Evolutionary conservation across 2,329 filamentous ascomycete species (phyloP).

Genomic region (Aspergillus caelatus): DNA sequence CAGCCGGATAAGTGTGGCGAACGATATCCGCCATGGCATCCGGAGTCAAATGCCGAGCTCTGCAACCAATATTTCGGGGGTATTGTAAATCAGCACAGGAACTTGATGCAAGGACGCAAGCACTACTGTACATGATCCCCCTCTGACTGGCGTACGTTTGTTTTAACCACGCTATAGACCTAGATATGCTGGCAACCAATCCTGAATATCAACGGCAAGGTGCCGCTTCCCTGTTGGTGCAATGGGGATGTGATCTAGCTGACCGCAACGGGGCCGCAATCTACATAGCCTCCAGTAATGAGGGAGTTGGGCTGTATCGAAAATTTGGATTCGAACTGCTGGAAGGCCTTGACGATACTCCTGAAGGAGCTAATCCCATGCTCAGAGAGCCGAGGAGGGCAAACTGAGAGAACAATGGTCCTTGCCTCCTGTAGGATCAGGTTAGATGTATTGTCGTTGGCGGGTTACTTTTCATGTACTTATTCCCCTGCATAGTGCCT

Average conservation of each 20-base stretch:
- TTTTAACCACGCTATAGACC: not conserved
- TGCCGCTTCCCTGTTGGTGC: slow-evolving; percentile 20
- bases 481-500: not conserved
- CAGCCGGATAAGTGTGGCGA: not conserved
- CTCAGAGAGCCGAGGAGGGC: not conserved
- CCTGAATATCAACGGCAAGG: slow-evolving; percentile 20
- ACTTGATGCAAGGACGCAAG: not conserved
- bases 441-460: not conserved
- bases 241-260: slow-evolving; percentile 22
- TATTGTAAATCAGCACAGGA: not conserved
- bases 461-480: not conserved
- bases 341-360: not conserved
- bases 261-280: slow-evolving; percentile 12
- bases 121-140: not conserved
- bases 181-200: slow-evolving; percentile 23
- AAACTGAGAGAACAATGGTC: not conserved
- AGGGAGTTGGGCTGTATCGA: slow-evolving; percentile 16
- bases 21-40: not conserved
- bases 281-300: slow-evolving; percentile 18
- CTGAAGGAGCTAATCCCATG: not conserved
- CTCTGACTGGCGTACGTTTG: not conserved
- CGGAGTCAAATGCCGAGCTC: not conserved
- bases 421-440: not conserved
- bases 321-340: slow-evolving; percentile 15
- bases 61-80: not conserved